phyloP scores from a whole-genome alignment of 306 rosid species.

The Quercus gilva region DNA sequence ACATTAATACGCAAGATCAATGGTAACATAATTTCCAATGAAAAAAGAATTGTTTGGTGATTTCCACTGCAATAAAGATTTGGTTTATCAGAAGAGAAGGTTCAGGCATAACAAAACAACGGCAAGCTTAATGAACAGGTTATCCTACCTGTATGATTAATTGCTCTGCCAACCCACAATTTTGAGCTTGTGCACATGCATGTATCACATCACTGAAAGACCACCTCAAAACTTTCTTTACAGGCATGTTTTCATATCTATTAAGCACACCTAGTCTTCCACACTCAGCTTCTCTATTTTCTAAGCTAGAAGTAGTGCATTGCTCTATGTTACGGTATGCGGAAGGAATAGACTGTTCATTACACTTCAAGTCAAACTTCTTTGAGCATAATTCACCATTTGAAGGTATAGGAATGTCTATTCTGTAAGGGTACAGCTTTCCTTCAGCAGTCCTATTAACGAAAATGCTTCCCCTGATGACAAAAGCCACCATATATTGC shows the following conservation, averaged over 20 bases:
- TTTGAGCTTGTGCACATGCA: slow-evolving; percentile 44
- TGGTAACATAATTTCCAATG: not conserved
- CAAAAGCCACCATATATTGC: slow-evolving; percentile 66
- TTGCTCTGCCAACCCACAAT: slow-evolving; percentile 54
- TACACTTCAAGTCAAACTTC: slow-evolving; percentile 35
- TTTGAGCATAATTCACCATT: slow-evolving; percentile 31
- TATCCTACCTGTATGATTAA: slow-evolving; percentile 59
- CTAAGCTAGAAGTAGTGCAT: slow-evolving; percentile 22
- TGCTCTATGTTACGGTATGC: slow-evolving; percentile 15
- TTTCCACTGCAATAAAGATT: slow-evolving; percentile 8
- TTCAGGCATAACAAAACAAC: slow-evolving; percentile 13
- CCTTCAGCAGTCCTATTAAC: slow-evolving; percentile 31
- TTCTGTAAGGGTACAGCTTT: slow-evolving; percentile 45
- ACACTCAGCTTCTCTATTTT: slow-evolving; percentile 25
- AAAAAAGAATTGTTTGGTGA: not conserved
- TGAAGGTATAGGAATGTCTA: slow-evolving; percentile 76
- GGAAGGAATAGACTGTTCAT: slow-evolving; percentile 29
- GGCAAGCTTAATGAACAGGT: slow-evolving; percentile 12
- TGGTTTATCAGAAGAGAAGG: not conserved
- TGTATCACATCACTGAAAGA: slow-evolving; percentile 65
- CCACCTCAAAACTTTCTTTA: slow-evolving; percentile 46
- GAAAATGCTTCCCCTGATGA: slow-evolving; percentile 33
- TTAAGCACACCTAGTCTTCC: slow-evolving; percentile 20
- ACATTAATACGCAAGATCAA: not conserved
- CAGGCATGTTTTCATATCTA: slow-evolving; percentile 17